Evolutionary conservation across 768 basidiomycete species (phyloP), one percentile per base, ranked within the genome.

Genomic region (Hirschioporus abietinus): DNA sequence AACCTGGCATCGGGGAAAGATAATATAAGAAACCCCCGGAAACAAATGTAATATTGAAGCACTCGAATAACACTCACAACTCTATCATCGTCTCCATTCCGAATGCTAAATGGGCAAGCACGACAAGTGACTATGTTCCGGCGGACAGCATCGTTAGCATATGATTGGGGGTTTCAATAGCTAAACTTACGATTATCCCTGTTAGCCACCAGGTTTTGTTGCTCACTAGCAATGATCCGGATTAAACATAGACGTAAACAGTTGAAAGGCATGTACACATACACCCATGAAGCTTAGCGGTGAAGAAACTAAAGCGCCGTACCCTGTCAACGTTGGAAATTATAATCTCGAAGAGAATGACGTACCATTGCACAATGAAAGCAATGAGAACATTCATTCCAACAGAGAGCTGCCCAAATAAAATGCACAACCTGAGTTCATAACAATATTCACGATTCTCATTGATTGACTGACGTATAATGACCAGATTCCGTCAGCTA

Each of bases 271-370:
- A 58, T 25, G 18, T 0, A n/a, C 35, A 10, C 77, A 23, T 63
- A 80, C 80, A 9, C 74, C 78, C 25, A 80, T 77, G 52, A 79
- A 83, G 81, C 30, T 77, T 65, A 63, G 76, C 78, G 59, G 74
- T 81, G 60, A 76, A 71, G 66, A 79, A 82, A 66, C 82, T 83
- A 66, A 18, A 4, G 30, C 2, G 30, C 30, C 30, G 30, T 8
- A 30, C 30, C 8, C 30, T 30, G 8, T 30, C 8, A 30, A 30
- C 30, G 57, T 24, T 24, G 20, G n/a, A 30, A 20, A 20, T 12
- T 52, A 52, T 52, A 5, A 52, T 57, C 24, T 63, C 58, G 26
- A 5, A 61, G 25, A 15, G 3, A 66, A 23, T 12, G 30, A 59
- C 10, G 8, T 1, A 67, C 73, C 59, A 68, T 78, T 80, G 79